Conservation (phyloP, 2,329 filamentous ascomycete species). For the Sodiomyces alkalinus region DNA sequence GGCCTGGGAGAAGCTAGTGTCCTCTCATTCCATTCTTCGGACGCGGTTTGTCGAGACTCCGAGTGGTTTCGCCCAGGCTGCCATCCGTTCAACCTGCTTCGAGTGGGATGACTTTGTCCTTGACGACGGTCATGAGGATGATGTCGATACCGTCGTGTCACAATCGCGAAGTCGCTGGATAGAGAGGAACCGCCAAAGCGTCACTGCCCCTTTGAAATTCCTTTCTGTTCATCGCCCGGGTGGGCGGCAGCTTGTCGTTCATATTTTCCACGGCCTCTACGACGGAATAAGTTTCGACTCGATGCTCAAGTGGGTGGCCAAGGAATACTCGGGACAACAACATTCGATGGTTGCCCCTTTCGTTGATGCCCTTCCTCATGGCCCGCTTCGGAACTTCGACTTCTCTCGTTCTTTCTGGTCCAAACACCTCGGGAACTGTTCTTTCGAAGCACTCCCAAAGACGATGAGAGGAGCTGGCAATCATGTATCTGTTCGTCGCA, state of each 20-base stretch:
- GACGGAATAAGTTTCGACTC: conserved; percentile 66
- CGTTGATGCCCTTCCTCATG: conserved; percentile 49
- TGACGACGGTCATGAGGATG: conserved; percentile 12
- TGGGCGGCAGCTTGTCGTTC: conserved; percentile 34
- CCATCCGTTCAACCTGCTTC: conserved; percentile 28
- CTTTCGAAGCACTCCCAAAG: conserved; percentile 8
- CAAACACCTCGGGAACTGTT: conserved; percentile 28
- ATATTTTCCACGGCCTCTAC: conserved; percentile 77
- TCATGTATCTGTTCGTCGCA: no score
- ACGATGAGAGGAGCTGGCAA: conserved; percentile 25
- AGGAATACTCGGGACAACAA: conserved; percentile 27
- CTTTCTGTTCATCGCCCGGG: conserved; percentile 18
- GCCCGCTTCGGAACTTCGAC: conserved; percentile 41
- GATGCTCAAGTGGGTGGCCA: conserved; percentile 43
- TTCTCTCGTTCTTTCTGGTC: conserved; percentile 50
- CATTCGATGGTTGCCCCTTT: conserved; percentile 36
- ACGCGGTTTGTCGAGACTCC: conserved; percentile 57
- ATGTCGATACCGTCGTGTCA: conserved; percentile 18
- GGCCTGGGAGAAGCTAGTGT: conserved; percentile 43
- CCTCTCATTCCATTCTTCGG: conserved; percentile 48
- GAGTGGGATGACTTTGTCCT: conserved; percentile 32
- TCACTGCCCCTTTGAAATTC: conserved; percentile 37
- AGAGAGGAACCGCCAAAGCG: conserved; percentile 27
- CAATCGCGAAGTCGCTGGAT: conserved; percentile 35
- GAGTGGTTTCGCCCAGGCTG: conserved; percentile 64